Evolutionary conservation across 306 rosid genomes (phyloP).

Genomic region (Fragaria iinumae): DNA sequence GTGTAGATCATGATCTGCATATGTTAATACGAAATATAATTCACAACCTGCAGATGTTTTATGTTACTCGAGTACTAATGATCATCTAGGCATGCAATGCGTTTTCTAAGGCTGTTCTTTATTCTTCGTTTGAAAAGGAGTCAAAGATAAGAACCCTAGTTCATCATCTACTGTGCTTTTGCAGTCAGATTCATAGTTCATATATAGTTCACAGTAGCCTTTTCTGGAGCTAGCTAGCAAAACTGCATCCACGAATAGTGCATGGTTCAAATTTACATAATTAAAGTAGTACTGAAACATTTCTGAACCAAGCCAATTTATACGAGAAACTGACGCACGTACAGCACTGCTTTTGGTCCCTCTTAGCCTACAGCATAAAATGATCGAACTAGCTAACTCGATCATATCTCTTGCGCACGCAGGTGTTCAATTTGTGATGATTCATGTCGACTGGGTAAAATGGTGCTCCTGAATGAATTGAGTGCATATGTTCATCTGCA

Average conservation of each 20-base stretch:
- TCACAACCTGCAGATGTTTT: not conserved
- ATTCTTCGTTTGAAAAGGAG: not conserved
- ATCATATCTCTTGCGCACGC: constrained; percentile 9
- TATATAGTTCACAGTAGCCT: not conserved
- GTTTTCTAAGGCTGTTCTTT: not conserved
- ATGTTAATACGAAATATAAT: not conserved
- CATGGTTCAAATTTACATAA: constrained; percentile 10
- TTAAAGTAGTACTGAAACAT: constrained; percentile 19
- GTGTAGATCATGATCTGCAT: not conserved
- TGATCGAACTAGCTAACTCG: not conserved
- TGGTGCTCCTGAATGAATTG: constrained; percentile 9
- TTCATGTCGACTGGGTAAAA: constrained; percentile 7
- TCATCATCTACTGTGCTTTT: not conserved
- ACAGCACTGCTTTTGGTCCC: constrained; percentile 4
- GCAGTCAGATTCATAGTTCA: constrained; percentile 3
- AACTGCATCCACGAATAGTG: constrained; percentile 8
- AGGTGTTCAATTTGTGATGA: constrained; percentile 8
- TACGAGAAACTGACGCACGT: constrained; percentile 1
- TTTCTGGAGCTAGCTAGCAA: not conserved
- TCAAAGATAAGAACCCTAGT: constrained; percentile 8
- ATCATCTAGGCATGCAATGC: not conserved
- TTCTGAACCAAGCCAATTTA: constrained; percentile 7
- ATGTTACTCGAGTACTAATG: not conserved
- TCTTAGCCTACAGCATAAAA: constrained; percentile 7
- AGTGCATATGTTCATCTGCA: not conserved